Conservation (phyloP, 1,139 yeast genomes). For the Keqinozyma sinolaborantium region DNA sequence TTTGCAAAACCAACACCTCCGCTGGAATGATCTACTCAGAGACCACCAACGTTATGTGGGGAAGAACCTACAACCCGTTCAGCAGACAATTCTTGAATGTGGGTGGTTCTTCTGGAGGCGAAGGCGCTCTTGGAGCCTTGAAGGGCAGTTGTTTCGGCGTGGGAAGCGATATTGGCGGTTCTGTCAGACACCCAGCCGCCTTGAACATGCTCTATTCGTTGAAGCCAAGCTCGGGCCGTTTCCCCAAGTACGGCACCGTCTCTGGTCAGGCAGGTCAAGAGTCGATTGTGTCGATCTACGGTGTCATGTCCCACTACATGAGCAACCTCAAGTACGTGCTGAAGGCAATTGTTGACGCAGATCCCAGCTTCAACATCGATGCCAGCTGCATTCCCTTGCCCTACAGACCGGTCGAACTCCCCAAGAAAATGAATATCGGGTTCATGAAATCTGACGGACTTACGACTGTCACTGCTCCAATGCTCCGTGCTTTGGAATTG, state of each 20-base stretch:
- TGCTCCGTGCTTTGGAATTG: constrained; percentile 6
- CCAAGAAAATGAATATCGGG: constrained; percentile 7
- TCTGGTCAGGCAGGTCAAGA: constrained; percentile 12
- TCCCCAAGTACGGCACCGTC: constrained; percentile 9
- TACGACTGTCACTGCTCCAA: constrained; percentile 7
- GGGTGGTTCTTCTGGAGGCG: constrained; percentile 27
- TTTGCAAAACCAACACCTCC: constrained; percentile 37
- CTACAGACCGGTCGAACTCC: constrained; percentile 2
- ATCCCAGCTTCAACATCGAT: constrained; percentile 6
- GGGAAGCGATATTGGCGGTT: constrained; percentile 67
- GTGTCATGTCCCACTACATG: constrained; percentile 5
- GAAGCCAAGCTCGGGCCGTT: constrained; percentile 37
- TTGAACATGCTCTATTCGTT: constrained; percentile 53
- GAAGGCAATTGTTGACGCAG: constrained; percentile 4
- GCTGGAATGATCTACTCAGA: constrained; percentile 17
- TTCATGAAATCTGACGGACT: constrained; percentile 10
- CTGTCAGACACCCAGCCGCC: constrained; percentile 55
- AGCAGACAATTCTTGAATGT: constrained; percentile 17
- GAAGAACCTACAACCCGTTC: constrained; percentile 20
- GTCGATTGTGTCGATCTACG: constrained; percentile 9
- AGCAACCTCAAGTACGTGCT: constrained; percentile 4
- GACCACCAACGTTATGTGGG: constrained; percentile 11
- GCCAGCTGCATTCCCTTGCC: constrained; percentile 10
- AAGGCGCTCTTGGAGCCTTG: constrained; percentile 19
- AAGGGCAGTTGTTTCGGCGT: constrained; percentile 24